Evolutionary conservation across 2,329 filamentous ascomycete species (phyloP).

Genomic region (Bipolaris zeicola): DNA sequence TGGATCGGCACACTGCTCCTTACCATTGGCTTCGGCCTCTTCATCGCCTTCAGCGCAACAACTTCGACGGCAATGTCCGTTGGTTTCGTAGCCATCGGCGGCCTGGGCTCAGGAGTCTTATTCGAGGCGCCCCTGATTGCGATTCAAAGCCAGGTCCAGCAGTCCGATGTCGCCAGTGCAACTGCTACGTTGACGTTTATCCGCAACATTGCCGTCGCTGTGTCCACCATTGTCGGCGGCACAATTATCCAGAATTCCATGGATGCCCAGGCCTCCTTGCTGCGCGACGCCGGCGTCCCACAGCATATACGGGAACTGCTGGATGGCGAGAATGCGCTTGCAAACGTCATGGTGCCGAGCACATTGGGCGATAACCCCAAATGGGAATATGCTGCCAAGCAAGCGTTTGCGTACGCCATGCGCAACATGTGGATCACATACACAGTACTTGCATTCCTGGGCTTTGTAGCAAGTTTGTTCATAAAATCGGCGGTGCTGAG

Average conservation of each 20-base stretch:
- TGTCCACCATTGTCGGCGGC: slow-evolving; percentile 57
- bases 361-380: slow-evolving; percentile 51
- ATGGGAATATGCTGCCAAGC: slow-evolving; percentile 51
- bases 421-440: slow-evolving; percentile 58
- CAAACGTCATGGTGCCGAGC: slow-evolving; percentile 63
- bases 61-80: slow-evolving; percentile 48
- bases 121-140: slow-evolving; percentile 63
- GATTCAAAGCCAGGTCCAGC: slow-evolving; percentile 59
- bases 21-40: slow-evolving; percentile 45
- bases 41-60: slow-evolving; percentile 37
- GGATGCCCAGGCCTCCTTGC: slow-evolving; percentile 59
- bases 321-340: slow-evolving; percentile 63
- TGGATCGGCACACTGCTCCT: slow-evolving; percentile 42
- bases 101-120: slow-evolving; percentile 58
- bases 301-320: slow-evolving; percentile 56
- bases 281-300: slow-evolving; percentile 55
- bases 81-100: slow-evolving; percentile 57
- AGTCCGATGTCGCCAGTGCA: slow-evolving; percentile 58
- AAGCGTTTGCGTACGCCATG: slow-evolving; percentile 52
- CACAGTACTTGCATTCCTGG: slow-evolving; percentile 47
- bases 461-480: slow-evolving; percentile 48
- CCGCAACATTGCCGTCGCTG: slow-evolving; percentile 52
- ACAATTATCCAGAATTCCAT: slow-evolving; percentile 65
- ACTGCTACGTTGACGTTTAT: slow-evolving; percentile 59
- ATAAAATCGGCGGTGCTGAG: slow-evolving; percentile 49